Evolutionary conservation across 306 rosid species (phyloP), one percentile per base, ranked within the genome.

Genomic region (Citrullus mucosospermus): DNA sequence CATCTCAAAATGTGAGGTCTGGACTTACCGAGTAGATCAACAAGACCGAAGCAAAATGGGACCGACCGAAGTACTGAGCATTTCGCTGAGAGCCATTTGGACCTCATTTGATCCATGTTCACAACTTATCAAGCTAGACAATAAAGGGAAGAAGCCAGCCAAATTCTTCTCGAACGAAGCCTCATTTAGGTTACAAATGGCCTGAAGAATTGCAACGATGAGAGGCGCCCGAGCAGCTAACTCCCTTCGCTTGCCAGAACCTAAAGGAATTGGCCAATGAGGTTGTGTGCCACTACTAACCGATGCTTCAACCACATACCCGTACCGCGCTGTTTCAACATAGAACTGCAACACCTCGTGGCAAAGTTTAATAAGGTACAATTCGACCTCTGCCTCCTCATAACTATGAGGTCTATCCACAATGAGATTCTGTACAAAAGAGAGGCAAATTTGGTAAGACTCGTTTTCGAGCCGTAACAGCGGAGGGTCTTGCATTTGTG

Each of bases 401-500:
- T 85, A 90, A 81, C 75, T 76, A 62, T 76, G 83, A 82, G 97
- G 98, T 65, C 87, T 80, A 83, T 96, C 99, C 82, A 84, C 69
- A 34, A 86, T 62, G 75, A 96, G 98, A 86, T 93, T 93, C 83
- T 91, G 97, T 84, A 96, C 80, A 72, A 90, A 88, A 56, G 99
- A 88, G 76, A 96, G 97, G 89, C 98, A 93, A 65, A 82, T 85
- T 86, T 96, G 98, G 87, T 90, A 96, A 2, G 99, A 87, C 73
- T 93, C 99, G 6, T 89, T 96, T 84, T 96, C 99, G 25, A 96
- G 95, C 25, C 99, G 99, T 77, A 96, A 83, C 67, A 96, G 81
- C 12, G 99, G 99, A 50, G 99, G 99, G 78, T 96, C 99, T 86
- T 92, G 99, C 98, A 96, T 96, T 87, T 96, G 98, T 58, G 97